Conservation (phyloP, 2,329 filamentous ascomycete species). For the Venturia aucupariae region DNA sequence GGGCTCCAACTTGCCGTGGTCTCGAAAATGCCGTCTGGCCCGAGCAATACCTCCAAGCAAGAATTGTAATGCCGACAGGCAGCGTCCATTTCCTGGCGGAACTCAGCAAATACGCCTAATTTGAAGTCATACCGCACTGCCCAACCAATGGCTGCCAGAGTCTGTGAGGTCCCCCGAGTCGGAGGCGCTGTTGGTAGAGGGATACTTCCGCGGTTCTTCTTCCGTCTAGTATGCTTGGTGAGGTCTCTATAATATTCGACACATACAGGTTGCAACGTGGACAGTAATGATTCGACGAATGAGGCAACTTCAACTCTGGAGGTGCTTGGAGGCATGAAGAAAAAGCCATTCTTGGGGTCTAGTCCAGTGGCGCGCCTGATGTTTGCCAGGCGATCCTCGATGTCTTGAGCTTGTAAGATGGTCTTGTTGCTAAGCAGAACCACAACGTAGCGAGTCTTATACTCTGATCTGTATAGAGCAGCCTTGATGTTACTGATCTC, state of each 20-base stretch:
- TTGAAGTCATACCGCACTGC: conserved; percentile 94
- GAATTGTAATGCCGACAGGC: conserved; percentile 79
- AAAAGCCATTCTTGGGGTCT: conserved; percentile 70
- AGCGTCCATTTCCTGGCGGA: conserved; percentile 83
- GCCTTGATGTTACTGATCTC: conserved; percentile 73
- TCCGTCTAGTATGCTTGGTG: conserved; percentile 83
- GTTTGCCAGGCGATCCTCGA: conserved; percentile 67
- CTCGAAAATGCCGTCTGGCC: conserved; percentile 70
- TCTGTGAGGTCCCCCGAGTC: conserved; percentile 75
- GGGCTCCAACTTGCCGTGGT: conserved; percentile 83
- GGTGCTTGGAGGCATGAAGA: conserved; percentile 69
- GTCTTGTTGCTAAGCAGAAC: conserved; percentile 67
- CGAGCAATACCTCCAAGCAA: conserved; percentile 75
- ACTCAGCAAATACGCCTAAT: conserved; percentile 80
- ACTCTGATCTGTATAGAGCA: conserved; percentile 59
- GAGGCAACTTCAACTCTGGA: conserved; percentile 62
- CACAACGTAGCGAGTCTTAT: conserved; percentile 68
- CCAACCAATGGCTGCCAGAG: conserved; percentile 79
- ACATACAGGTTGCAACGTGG: conserved; percentile 61
- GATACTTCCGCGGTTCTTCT: conserved; percentile 68
- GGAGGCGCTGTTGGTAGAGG: conserved; percentile 77
- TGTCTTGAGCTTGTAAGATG: conserved; percentile 46
- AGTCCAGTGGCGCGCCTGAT: conserved; percentile 72
- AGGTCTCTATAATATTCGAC: conserved; percentile 91
- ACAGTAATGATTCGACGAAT: conserved; percentile 64